Evolutionary conservation across 2,329 filamentous ascomycete genomes (phyloP).

Genomic region (Penicillium sp.): DNA sequence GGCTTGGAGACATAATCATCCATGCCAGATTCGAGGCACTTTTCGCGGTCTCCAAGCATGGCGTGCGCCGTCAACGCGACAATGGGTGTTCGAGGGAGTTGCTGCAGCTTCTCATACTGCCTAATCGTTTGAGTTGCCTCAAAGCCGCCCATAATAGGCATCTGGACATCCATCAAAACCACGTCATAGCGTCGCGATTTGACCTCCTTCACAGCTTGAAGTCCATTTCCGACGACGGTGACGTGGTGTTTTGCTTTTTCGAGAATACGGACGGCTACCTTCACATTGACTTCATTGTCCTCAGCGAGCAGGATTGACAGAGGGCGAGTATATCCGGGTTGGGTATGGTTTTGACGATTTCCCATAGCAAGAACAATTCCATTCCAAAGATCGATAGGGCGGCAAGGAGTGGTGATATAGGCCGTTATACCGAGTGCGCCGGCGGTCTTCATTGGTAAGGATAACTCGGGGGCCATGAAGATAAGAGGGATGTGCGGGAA

Average conservation of each 20-base stretch:
- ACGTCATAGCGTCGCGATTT: conserved; percentile 87
- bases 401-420: conserved; percentile 93
- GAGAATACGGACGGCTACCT: conserved; percentile 88
- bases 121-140: conserved; percentile 91
- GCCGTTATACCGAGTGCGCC: conserved; percentile 90
- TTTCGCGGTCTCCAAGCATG: conserved; percentile 93
- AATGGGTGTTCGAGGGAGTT: conserved; percentile 78
- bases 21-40: conserved; percentile 95
- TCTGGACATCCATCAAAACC: conserved; percentile 95
- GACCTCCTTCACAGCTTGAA: conserved; percentile 66
- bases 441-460: conserved; percentile 85
- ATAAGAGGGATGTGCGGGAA: conserved; percentile 96
- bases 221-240: conserved; percentile 80
- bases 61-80: conserved; percentile 92
- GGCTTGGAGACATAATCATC: conserved; percentile 95
- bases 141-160: conserved; percentile 96
- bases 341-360: conserved; percentile 82
- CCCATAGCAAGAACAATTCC: conserved; percentile 91
- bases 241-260: conserved; percentile 75
- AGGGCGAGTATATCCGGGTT: conserved; percentile 87
- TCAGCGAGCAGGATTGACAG: conserved; percentile 91
- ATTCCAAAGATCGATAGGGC: conserved; percentile 86
- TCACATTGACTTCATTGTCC: conserved; percentile 93
- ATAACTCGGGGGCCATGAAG: conserved; percentile 79
- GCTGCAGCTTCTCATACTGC: conserved; percentile 78